phyloP scores from a whole-genome alignment of 192 early-diverging fungal genomes.

The Backusella parvicylindrica region DNA sequence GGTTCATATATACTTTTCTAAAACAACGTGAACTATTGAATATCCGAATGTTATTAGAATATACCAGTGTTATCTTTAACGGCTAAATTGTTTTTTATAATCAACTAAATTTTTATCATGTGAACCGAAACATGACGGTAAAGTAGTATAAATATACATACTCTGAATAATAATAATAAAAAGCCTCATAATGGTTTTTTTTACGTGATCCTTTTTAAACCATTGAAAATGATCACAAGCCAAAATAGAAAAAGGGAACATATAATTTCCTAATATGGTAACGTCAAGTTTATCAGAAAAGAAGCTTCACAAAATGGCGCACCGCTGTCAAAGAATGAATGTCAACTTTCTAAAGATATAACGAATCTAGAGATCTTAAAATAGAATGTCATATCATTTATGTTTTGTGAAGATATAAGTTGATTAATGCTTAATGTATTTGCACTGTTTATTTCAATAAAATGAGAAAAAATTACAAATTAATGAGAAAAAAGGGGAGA shows the following conservation, averaged over 20 bases:
- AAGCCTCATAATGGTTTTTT: background rate
- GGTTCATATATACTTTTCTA: background rate
- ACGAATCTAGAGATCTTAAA: no score
- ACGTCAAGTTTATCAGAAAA: background rate
- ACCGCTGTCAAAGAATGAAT: background rate
- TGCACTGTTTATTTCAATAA: no score
- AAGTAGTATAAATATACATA: background rate
- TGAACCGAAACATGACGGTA: background rate
- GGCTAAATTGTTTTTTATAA: no score
- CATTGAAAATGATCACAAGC: background rate
- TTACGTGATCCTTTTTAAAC: background rate
- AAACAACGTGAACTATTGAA: background rate
- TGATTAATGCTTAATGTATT: background rate
- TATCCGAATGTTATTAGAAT: background rate
- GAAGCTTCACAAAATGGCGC: background rate
- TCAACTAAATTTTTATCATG: background rate
- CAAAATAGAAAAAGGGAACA: background rate
- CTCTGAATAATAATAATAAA: background rate
- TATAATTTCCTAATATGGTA: background rate
- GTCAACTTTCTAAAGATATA: no score
- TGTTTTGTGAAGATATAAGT: background rate
- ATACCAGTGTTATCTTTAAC: background rate
- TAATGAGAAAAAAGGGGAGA: no score
- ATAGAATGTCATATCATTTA: background rate
- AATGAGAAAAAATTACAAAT: no score